Evolutionary conservation across 2,329 filamentous ascomycete species (phyloP).

Genomic region (Calonectria pseudoturangicola): DNA sequence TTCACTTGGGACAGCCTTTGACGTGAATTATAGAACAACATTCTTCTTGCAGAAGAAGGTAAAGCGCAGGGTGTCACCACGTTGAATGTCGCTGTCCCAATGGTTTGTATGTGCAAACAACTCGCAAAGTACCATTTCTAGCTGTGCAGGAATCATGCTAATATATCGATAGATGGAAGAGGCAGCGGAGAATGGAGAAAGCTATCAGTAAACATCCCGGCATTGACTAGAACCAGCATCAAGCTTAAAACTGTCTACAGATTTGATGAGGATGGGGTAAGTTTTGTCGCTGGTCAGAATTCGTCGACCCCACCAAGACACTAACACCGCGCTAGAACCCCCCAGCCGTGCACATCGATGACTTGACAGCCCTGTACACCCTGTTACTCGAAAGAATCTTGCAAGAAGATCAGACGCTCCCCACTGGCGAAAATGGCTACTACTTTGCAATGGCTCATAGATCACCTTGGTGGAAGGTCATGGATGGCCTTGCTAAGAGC

Average conservation of each 20-base stretch:
- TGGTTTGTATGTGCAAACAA: slow-evolving; percentile 52
- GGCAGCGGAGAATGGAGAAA: slow-evolving; percentile 58
- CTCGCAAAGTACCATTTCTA: background rate
- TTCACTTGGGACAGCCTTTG: background rate
- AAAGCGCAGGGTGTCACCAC: slow-evolving; percentile 55
- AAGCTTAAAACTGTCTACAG: slow-evolving; percentile 55
- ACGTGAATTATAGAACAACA: slow-evolving; percentile 50
- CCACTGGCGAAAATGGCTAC: slow-evolving; percentile 58
- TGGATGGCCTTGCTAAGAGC: slow-evolving; percentile 52
- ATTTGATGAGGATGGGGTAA: slow-evolving; percentile 58
- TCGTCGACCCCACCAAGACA: too few relatives aligned
- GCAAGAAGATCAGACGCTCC: slow-evolving; percentile 49
- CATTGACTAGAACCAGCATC: slow-evolving; percentile 55
- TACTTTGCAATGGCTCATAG: slow-evolving; percentile 58
- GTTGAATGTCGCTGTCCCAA: slow-evolving; percentile 55
- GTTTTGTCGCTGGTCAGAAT: slow-evolving; percentile 28
- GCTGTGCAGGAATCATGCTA: background rate
- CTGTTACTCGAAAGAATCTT: slow-evolving; percentile 56
- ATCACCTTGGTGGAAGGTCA: slow-evolving; percentile 55
- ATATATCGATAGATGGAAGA: slow-evolving; percentile 55
- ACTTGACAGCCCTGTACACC: slow-evolving; percentile 57
- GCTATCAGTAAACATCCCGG: slow-evolving; percentile 59
- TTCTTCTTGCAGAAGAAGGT: slow-evolving; percentile 54
- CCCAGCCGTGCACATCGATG: slow-evolving; percentile 55
- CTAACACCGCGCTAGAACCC: slow-evolving; percentile 45